Evolutionary conservation across 805 yeast genomes (phyloP).

Genomic region (Ogataea nitratoaversa): DNA sequence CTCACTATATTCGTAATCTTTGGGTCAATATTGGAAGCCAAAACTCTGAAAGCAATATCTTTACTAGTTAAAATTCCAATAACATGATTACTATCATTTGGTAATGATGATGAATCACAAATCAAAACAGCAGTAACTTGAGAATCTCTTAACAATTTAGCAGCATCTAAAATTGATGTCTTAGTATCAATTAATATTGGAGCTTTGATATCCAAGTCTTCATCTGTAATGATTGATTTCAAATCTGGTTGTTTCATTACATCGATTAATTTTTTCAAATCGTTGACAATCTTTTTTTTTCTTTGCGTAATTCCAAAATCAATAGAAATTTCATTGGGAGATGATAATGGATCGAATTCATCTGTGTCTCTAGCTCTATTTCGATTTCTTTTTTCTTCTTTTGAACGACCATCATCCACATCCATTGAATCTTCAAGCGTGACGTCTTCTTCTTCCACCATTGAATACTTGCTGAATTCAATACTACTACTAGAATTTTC

Average conservation of each 20-base stretch:
- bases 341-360: slow-evolving; percentile 12
- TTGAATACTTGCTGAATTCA: slow-evolving; percentile 18
- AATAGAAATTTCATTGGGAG: slow-evolving; percentile 18
- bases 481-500: slow-evolving; percentile 7
- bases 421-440: neutral
- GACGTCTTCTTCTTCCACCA: slow-evolving; percentile 12
- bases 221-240: slow-evolving; percentile 23
- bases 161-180: slow-evolving; percentile 35
- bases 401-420: neutral
- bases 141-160: slow-evolving; percentile 35
- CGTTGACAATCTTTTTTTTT: slow-evolving; percentile 29
- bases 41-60: slow-evolving; percentile 40
- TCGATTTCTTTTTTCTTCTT: neutral
- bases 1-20: slow-evolving; percentile 35
- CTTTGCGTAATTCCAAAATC: slow-evolving; percentile 24
- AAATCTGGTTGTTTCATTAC: slow-evolving; percentile 40
- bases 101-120: slow-evolving; percentile 23
- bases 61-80: slow-evolving; percentile 45
- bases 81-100: slow-evolving; percentile 28
- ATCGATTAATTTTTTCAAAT: slow-evolving; percentile 34
- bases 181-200: slow-evolving; percentile 36
- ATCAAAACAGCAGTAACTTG: slow-evolving; percentile 39
- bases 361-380: slow-evolving; percentile 6
- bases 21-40: slow-evolving; percentile 35
- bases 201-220: slow-evolving; percentile 22